phyloP scores from a whole-genome alignment of 225 moss, liverwort and hornwort genomes.

The Pleurozium schreberi region DNA sequence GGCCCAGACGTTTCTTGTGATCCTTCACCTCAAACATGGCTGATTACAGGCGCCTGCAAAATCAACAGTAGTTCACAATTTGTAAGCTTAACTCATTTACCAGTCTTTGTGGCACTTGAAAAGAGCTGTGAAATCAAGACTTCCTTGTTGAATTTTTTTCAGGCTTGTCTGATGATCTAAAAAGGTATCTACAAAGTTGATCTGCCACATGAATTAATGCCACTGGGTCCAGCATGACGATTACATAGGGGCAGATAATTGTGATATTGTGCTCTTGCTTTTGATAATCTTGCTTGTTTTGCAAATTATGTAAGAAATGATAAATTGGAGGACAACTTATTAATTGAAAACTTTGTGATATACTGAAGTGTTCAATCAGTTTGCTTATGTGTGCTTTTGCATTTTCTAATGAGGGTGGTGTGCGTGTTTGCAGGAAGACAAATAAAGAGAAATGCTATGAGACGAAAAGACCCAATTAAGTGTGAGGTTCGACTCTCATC shows the following conservation, averaged over 20 bases:
- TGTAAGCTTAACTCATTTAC: background rate
- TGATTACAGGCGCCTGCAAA: constrained; percentile 59
- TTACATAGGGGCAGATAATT: background rate
- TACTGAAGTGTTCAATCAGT: background rate
- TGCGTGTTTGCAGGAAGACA: constrained; percentile 41
- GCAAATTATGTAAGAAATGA: background rate
- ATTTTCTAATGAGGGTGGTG: background rate
- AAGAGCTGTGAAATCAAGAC: background rate
- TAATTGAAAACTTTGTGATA: background rate
- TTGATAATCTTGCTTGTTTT: background rate
- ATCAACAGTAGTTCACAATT: background rate
- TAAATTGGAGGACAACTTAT: background rate
- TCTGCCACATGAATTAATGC: background rate
- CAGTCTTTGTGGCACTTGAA: background rate
- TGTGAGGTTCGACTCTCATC: constrained; percentile 37
- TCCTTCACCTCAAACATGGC: constrained; percentile 77
- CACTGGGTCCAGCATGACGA: background rate
- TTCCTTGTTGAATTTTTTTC: background rate
- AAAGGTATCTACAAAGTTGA: background rate
- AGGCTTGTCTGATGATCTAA: background rate
- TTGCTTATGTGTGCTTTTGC: background rate
- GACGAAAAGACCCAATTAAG: constrained; percentile 44
- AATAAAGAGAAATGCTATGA: constrained; percentile 33
- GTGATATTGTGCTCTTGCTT: background rate
- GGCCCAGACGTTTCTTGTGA: constrained; percentile 40